Conservation (phyloP, 768 basidiomycete species). For the Lyophyllum shimeji region DNA sequence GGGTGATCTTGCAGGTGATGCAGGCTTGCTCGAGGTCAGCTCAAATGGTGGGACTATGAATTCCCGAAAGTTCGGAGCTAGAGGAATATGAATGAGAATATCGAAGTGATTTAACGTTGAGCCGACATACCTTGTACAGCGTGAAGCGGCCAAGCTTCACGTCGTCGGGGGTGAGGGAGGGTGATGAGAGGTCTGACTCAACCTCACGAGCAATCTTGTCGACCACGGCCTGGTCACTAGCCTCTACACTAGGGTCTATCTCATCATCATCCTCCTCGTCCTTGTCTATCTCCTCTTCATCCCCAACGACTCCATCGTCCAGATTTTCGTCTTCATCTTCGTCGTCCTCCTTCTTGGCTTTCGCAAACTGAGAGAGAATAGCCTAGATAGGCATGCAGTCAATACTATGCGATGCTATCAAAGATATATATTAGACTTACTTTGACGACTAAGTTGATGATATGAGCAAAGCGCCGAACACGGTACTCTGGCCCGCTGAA, state of each 20-base stretch:
- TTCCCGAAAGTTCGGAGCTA: not conserved
- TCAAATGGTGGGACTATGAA: not conserved
- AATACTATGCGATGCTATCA: not conserved
- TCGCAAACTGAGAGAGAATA: constrained; percentile 19
- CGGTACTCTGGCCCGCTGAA: constrained; percentile 5
- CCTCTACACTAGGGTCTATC: constrained; percentile 4
- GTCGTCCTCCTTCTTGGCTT: not conserved
- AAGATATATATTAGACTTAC: constrained; percentile 3
- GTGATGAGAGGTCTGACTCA: not conserved
- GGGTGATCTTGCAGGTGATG: not conserved
- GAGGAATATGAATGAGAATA: not conserved
- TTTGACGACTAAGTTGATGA: constrained; percentile 19
- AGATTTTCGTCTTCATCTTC: not conserved
- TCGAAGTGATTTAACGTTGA: not conserved
- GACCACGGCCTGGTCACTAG: constrained; percentile 1
- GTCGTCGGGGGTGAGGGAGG: not conserved
- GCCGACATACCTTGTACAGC: constrained; percentile 1
- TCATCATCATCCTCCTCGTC: constrained; percentile 8
- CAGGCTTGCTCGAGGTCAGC: constrained; percentile 5
- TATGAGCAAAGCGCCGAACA: constrained; percentile 18
- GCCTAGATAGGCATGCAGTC: constrained; percentile 20
- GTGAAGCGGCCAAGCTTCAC: constrained; percentile 2
- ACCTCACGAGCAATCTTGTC: not conserved
- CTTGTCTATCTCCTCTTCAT: constrained; percentile 6
- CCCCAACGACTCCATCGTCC: constrained; percentile 7